Evolutionary conservation across 495 filamentous ascomycete species (phyloP).

Genomic region (Annulohypoxylon stygium): DNA sequence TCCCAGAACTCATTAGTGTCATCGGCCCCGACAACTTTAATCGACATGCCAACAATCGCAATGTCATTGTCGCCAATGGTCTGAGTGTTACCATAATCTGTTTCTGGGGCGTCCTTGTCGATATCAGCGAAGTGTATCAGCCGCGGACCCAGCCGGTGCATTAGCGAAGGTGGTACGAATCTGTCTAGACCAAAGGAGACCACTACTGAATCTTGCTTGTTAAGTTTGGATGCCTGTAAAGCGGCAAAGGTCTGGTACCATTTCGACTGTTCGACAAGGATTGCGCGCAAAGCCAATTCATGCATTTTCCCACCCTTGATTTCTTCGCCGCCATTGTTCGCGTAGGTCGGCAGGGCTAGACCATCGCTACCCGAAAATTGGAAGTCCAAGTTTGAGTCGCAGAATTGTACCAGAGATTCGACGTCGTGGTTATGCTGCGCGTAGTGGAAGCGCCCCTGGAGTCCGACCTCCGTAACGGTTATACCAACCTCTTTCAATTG

Average conservation of each 20-base stretch:
- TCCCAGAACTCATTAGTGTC: background rate
- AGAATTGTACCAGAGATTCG: conserved; percentile 37
- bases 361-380: conserved; percentile 57
- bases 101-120: background rate
- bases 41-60: background rate
- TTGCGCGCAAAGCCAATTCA: conserved; percentile 50
- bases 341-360: conserved; percentile 45
- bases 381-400: conserved; percentile 44
- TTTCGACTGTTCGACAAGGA: conserved; percentile 55
- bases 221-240: conserved; percentile 14
- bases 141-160: background rate
- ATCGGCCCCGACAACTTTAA: background rate
- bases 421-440: conserved; percentile 7
- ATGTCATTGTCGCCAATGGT: background rate
- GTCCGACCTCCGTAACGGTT: conserved; percentile 43
- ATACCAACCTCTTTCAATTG: conserved; percentile 55
- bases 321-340: conserved; percentile 20
- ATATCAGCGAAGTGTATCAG: background rate
- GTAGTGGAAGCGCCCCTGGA: conserved; percentile 56
- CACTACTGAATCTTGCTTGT: conserved; percentile 36
- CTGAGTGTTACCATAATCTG: background rate
- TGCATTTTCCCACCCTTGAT: conserved; percentile 44
- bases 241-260: conserved; percentile 55
- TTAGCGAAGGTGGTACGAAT: conserved; percentile 57
- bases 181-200: conserved; percentile 60